Evolutionary conservation across 192 early-diverging fungal species (phyloP), one percentile per base, ranked within the genome.

Genomic region (Umbelopsis vinacea): DNA sequence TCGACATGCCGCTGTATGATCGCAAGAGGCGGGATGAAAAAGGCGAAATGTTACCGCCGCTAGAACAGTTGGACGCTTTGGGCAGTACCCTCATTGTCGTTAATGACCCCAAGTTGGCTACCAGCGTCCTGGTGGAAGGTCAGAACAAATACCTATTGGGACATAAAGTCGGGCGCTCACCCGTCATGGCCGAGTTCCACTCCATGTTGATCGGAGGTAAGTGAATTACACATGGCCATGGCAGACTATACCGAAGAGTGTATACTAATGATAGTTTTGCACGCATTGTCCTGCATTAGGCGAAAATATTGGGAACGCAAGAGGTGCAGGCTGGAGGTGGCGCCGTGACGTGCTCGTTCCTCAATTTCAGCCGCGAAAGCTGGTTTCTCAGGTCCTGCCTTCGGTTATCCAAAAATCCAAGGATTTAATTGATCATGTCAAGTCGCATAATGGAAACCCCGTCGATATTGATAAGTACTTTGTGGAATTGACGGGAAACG

Each of bases 321-420:
- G 46, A 46, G 46, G 69, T 0, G 46, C 4, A 19, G 69, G 26
- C 3, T 70, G 69, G 69, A 70, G 50, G 46, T 70, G 69, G 69
- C 69, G 69, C 10, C 69, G 69, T 11, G 23, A 70, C 11, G 21
- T 22, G 17, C 35, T 70, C 1, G 69, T 70, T 9, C 69, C 69
- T 48, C 47, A 52, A 26, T 70, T 70, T 22, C 69, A 70, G 19
- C 47, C 69, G 6, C 69, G 69, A 52, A 22, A 19, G n/a, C 9
- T 70, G 4, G 22, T 50, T 12, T 33, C 69, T 2, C 46, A 45
- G 21, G 21, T 70, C 29, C 19, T 70, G 24, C 69, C 69, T 22
- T 52, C 21, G 26, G 46, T 50, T 14, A 70, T 50, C 33, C 22
- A 50, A 22, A 45, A 21, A 45, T 26, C 46, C 11, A 47, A 70